Base-by-base conservation (phyloP, 495 filamentous ascomycete genomes). In the Chlorociboria aeruginascens region DNA sequence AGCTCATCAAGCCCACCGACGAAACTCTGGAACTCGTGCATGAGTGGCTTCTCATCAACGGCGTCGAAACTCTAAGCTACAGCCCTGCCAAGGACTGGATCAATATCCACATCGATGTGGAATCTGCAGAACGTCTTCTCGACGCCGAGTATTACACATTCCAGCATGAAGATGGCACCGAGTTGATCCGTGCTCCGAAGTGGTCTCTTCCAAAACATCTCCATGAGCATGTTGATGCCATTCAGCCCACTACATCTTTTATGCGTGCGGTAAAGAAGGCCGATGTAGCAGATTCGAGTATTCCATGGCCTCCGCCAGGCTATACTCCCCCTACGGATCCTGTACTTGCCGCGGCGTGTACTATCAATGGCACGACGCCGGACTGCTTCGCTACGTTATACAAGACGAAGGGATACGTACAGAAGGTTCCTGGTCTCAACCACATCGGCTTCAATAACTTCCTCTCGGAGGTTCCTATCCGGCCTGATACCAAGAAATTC, bases 371-470 rank as follows among this genome's bases (percentile, higher is more conserved):
- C n/a, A 69, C 74, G 17, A 77, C 75, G 8, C 69, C 72, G 0
- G 57, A 69, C 20, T 78, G 73, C 53, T 66, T 79, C 43, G 60
- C 68, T 28, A 71, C 68, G 11, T 64, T 79, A 0, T 79, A 79
- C 49, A 63, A 63, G n/a, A 76, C 73, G 8, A 64, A 68, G 42
- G 63, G 66, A 32, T 79, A 78, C 56, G 7, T 38, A 13, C 39
- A 31, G 6, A 38, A 47, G 32, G 38, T 45, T n/a, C 6, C 25
- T 8, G 54, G 49, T 6, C 46, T 28, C 42, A 74, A 74, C 45
- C 61, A 62, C 43, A 59, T 86, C n/a, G 83, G 82, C 10, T 72
- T 89, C 39, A 81, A 74, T 33, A 82, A 83, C 1, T 90, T 77
- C 54, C 61, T 85, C 2, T 75, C 81, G 30, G 71, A 86, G 53